These are phyloP conservation scores for Penicillium sp. DNA, from an alignment of 2,329 filamentous ascomycete genomes.

Conservation along the genomic window DNA sequence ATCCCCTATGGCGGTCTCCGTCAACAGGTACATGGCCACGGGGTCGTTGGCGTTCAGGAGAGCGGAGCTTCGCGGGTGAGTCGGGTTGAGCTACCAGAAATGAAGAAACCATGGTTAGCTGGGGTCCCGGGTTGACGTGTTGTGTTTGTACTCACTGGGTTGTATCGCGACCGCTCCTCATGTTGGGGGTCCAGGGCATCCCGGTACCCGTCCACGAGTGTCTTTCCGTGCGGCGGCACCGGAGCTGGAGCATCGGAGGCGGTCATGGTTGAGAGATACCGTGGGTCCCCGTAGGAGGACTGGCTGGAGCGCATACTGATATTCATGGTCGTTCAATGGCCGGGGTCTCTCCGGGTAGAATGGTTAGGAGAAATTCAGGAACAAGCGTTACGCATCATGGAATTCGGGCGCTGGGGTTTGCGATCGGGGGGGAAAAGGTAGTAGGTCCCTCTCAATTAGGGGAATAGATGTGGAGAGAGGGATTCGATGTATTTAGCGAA, in stretches of 20 bases:
- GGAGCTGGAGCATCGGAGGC: constrained; percentile 36
- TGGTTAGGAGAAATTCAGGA: constrained; percentile 15
- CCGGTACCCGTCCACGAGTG: constrained; percentile 60
- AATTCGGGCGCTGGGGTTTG: neutral
- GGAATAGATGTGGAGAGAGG: neutral
- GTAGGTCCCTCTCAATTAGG: neutral
- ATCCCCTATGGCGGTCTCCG: constrained; percentile 89
- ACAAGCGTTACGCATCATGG: constrained; percentile 21
- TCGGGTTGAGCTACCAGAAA: constrained; percentile 54
- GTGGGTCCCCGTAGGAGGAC: constrained; percentile 45
- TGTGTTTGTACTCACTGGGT: constrained; percentile 53
- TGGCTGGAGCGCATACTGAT: constrained; percentile 41
- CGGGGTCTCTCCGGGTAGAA: neutral
- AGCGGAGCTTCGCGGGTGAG: constrained; percentile 38
- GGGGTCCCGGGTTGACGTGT: neutral
- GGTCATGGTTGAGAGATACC: constrained; percentile 36
- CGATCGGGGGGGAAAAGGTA: constrained; percentile 4
- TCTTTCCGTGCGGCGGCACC: constrained; percentile 40
- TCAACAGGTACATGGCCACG: constrained; percentile 84
- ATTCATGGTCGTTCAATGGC: constrained; percentile 31
- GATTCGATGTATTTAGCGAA: neutral
- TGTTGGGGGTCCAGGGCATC: constrained; percentile 58
- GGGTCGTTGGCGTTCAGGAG: constrained; percentile 53
- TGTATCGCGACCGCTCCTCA: constrained; percentile 55
- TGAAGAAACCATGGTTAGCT: constrained; percentile 41